Conservation (phyloP, 1,284 basidiomycete species). For the Fomitopsis schrenkii region DNA sequence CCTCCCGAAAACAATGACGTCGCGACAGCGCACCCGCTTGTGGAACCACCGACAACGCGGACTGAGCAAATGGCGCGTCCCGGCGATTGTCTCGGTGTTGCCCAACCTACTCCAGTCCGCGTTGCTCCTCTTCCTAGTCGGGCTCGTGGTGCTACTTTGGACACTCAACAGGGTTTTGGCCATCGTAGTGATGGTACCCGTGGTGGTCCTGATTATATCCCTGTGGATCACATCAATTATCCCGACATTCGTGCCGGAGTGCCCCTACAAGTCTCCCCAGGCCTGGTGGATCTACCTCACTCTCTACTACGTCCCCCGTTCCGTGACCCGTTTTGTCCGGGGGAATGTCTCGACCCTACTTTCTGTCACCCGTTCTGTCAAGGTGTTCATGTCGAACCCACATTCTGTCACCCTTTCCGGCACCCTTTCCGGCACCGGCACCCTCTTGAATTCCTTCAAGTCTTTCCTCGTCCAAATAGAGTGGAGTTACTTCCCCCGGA, state of each 20-base stretch:
- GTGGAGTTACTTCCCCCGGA: too few species aligned
- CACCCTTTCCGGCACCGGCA: too few species aligned
- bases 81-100: conserved; percentile 10
- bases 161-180: conserved; percentile 1
- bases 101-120: conserved; percentile 12
- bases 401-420: not conserved
- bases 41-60: conserved; percentile 5
- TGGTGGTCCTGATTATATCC: not conserved
- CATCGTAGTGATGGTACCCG: not conserved
- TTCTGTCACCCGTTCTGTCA: not conserved
- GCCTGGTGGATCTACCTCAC: not conserved
- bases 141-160: conserved; percentile 9
- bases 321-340: not conserved
- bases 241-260: not conserved
- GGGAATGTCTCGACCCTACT: not conserved
- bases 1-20: not conserved
- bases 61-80: conserved; percentile 10
- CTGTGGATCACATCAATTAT: not conserved
- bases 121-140: conserved; percentile 14
- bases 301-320: not conserved
- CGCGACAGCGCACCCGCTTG: conserved; percentile 4
- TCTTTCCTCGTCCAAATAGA: too few species aligned
- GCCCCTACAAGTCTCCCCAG: not conserved
- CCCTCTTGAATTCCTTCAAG: too few species aligned
- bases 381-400: not conserved